Evolutionary conservation across 257 asterid genomes (phyloP), one percentile per base, ranked within the genome.

Genomic region (Echium plantagineum): DNA sequence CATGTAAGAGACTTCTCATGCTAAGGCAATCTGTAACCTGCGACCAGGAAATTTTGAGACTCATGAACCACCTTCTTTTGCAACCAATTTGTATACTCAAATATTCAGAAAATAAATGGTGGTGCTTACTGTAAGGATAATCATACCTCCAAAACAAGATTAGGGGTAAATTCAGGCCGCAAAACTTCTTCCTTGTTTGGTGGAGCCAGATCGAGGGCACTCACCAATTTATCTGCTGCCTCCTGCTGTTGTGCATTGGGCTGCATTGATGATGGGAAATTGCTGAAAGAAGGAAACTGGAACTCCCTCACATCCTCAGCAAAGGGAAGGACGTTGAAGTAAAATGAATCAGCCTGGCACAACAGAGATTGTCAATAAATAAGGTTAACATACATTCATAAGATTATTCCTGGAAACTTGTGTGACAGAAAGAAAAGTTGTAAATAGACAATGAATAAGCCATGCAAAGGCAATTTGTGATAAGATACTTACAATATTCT

Each of bases 301-400:
- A 88, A 93, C 81, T 93, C 98, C 77, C 97, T 70, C 21, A 89
- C 93, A 81, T 93, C 98, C 85, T 93, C 98, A 49, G 98, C 94
- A 66, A 93, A 93, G 55, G 98, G 98, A 74, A 93, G 98, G 55
- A 86, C 78, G 47, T 93, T 93, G 94, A 93, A 93, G 85, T 82
- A 93, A 72, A 89, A 84, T 62, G 97, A 85, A 80, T 89, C 95
- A 55, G 94, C 84, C 98, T 91, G 82, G 71, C 52, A 71, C 55
- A 38, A 62, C 31, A 70, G 3, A 19, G 1, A 63, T 16, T 32
- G 18, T 5, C 47, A 47, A 63, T 47, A 28, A 56, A 51, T 47
- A 47, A 52, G 53, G 6, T 54, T 21, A 22, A 57, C 31, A 20
- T 22, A 62, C 31, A 58, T 48, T 58, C 38, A 61, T 59, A 16